Conservation (phyloP, 176 grass and related monocot species). For the Zoysia japonica region DNA sequence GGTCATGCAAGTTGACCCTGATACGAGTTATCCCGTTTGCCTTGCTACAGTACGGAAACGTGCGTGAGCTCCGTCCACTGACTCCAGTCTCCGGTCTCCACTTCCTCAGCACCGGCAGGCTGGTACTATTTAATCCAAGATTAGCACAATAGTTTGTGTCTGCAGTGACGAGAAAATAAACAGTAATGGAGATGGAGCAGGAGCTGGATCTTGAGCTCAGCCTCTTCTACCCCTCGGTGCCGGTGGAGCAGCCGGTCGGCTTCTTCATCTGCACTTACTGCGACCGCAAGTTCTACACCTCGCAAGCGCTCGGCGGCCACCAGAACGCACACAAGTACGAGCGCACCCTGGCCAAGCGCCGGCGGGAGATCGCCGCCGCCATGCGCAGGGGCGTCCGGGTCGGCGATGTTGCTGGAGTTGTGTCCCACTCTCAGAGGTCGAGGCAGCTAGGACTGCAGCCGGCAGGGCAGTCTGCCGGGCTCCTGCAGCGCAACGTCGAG, state of each 20-base stretch:
- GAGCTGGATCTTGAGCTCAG: conserved; percentile 55
- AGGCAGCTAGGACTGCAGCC: neutral
- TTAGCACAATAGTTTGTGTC: neutral
- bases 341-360: conserved; percentile 49
- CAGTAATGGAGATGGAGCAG: conserved; percentile 27
- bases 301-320: conserved; percentile 77
- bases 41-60: neutral
- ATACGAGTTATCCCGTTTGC: neutral
- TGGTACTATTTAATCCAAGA: neutral
- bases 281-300: conserved; percentile 56
- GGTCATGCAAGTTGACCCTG: neutral
- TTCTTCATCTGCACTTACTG: conserved; percentile 75
- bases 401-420: neutral
- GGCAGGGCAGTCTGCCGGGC: neutral
- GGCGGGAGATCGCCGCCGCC: conserved; percentile 30
- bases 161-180: neutral
- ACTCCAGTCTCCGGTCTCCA: neutral
- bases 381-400: neutral
- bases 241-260: conserved; percentile 22
- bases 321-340: conserved; percentile 82
- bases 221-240: conserved; percentile 8
- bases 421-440: neutral
- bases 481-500: neutral
- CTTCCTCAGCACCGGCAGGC: neutral
- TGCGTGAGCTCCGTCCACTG: conserved; percentile 15